Evolutionary conservation across 768 basidiomycete species (phyloP).

Genomic region (Lenzites betulinus): DNA sequence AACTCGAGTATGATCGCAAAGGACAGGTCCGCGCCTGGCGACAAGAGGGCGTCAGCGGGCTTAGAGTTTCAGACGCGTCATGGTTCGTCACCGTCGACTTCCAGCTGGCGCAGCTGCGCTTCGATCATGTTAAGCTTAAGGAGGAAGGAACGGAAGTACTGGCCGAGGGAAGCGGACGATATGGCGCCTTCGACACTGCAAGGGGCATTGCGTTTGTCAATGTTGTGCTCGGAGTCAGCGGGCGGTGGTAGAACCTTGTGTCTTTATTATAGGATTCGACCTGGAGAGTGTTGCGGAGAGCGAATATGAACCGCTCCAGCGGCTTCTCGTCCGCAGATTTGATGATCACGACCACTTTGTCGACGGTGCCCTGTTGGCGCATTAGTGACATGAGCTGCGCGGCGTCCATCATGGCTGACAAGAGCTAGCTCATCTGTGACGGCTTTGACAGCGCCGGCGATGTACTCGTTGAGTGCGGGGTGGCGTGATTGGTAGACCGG

Average conservation of each 20-base stretch:
- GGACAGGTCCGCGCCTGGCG: constrained; percentile 61
- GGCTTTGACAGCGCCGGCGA: constrained; percentile 86
- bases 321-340: constrained; percentile 79
- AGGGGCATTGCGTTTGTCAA: neutral
- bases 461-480: constrained; percentile 84
- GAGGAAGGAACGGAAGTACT: constrained; percentile 82
- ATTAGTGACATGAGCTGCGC: neutral
- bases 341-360: constrained; percentile 82
- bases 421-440: constrained; percentile 71
- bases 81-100: constrained; percentile 48
- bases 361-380: constrained; percentile 64
- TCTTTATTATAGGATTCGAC: constrained; percentile 73
- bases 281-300: constrained; percentile 78
- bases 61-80: neutral
- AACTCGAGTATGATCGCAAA: constrained; percentile 86
- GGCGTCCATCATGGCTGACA: constrained; percentile 39
- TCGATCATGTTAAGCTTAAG: constrained; percentile 81
- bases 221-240: neutral
- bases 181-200: constrained; percentile 74
- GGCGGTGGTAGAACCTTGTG: constrained; percentile 47
- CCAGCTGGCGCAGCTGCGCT: constrained; percentile 61
- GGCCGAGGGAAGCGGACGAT: constrained; percentile 59
- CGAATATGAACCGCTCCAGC: constrained; percentile 90
- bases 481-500: constrained; percentile 95
- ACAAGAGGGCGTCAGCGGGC: neutral